These are phyloP conservation scores for Gardenia jasminoides DNA, from an alignment of 257 asterid genomes.

Conservation along the genomic window DNA sequence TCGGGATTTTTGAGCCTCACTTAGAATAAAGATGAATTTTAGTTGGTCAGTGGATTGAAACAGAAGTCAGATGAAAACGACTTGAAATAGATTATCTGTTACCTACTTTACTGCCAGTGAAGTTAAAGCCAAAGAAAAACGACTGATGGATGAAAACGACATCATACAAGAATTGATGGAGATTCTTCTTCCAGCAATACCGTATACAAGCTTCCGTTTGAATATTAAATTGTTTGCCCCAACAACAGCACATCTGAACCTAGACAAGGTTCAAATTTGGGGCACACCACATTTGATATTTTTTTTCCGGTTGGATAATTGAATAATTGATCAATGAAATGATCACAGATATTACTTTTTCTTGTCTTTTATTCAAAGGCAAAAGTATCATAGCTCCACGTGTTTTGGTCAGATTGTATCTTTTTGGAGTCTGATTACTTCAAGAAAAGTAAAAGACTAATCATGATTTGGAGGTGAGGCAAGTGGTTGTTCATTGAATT, in stretches of 20 bases:
- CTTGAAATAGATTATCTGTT: background rate
- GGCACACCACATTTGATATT: background rate
- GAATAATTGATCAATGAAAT: background rate
- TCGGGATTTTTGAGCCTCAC: slow-evolving; percentile 1
- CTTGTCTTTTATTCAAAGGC: background rate
- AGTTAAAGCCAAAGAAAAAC: background rate
- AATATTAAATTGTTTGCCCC: background rate
- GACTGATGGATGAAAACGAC: background rate
- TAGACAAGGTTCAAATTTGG: slow-evolving; percentile 8
- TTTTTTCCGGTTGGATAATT: slow-evolving; percentile 5
- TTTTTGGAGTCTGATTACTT: background rate
- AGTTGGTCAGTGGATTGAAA: background rate
- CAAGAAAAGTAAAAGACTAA: background rate
- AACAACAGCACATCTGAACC: slow-evolving; percentile 10
- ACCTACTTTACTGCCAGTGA: background rate
- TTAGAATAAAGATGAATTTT: background rate
- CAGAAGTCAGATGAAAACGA: background rate
- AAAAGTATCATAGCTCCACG: background rate
- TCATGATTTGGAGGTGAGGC: background rate
- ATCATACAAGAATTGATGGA: background rate
- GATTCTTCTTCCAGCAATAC: background rate
- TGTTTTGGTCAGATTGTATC: background rate
- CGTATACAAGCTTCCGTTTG: background rate
- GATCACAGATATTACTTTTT: background rate
- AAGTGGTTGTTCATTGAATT: background rate